These are phyloP conservation scores for Colletotrichum sp. DNA, from an alignment of 2,329 filamentous ascomycete species.

Conservation along the genomic window DNA sequence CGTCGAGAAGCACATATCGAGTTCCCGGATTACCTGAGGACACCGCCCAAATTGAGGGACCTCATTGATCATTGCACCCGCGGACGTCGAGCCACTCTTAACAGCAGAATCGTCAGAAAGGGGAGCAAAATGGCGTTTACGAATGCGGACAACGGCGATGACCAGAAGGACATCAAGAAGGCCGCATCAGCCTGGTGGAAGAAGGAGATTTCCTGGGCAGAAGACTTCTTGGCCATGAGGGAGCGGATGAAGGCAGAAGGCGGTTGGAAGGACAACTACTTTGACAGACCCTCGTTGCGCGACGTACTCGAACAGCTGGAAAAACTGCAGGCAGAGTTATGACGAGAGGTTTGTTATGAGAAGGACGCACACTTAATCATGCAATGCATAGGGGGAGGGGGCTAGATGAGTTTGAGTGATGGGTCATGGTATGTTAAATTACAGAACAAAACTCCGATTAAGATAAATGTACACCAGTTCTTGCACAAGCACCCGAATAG, in stretches of 20 bases:
- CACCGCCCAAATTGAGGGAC: constrained; percentile 47
- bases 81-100: constrained; percentile 51
- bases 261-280: constrained; percentile 57
- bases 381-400: not conserved
- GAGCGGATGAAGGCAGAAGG: constrained; percentile 40
- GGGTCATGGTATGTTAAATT: not conserved
- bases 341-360: not conserved
- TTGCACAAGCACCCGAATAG: not conserved
- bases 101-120: constrained; percentile 47
- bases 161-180: constrained; percentile 37
- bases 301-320: constrained; percentile 40
- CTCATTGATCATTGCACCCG: constrained; percentile 59
- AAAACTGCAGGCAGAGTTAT: constrained; percentile 28
- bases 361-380: not conserved
- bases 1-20: constrained; percentile 59
- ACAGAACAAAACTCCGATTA: not conserved
- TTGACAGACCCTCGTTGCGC: constrained; percentile 49
- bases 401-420: not conserved
- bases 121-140: constrained; percentile 52
- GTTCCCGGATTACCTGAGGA: constrained; percentile 57
- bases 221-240: constrained; percentile 50
- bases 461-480: not conserved
- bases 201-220: constrained; percentile 50
- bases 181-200: constrained; percentile 54
- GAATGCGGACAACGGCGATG: constrained; percentile 33